Percentiles rank a stretch among this genome's conserved stretches.
Evolutionary conservation across 2,329 filamentous ascomycete genomes (phyloP).

Genomic region (Albifimbria verrucaria): DNA sequence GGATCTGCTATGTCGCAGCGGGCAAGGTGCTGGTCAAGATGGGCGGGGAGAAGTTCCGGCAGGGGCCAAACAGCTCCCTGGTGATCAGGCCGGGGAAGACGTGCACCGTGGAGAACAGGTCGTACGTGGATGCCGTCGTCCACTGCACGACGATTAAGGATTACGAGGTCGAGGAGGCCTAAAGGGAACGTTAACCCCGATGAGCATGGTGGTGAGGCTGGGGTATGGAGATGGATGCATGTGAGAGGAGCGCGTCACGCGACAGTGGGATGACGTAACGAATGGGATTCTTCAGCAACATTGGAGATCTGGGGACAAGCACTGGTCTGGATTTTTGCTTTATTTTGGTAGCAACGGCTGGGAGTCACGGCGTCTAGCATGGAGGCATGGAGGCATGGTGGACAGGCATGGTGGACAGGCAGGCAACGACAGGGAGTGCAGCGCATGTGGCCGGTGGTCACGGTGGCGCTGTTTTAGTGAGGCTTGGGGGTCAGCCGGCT

Average conservation of each 20-base stretch:
- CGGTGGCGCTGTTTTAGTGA: not conserved
- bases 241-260: not conserved
- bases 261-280: not conserved
- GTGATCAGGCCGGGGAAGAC: constrained; percentile 33
- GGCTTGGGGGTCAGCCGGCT: not conserved
- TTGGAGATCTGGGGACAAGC: too few relatives aligned
- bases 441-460: not conserved
- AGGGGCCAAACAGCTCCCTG: constrained; percentile 44
- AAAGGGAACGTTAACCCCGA: too few relatives aligned
- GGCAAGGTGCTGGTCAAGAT: constrained; percentile 40
- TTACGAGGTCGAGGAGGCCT: not conserved
- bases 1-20: constrained; percentile 35
- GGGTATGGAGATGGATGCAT: not conserved
- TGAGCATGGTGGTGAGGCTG: too few relatives aligned
- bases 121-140: constrained; percentile 41
- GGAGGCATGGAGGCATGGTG: not conserved
- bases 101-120: constrained; percentile 38
- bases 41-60: constrained; percentile 30
- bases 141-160: constrained; percentile 33
- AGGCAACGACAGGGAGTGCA: not conserved
- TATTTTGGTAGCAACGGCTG: too few relatives aligned
- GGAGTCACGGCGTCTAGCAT: not conserved
- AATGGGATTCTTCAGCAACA: too few relatives aligned
- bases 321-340: too few relatives aligned
- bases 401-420: too few relatives aligned